These are phyloP conservation scores for Mycena kentingensis DNA, from an alignment of 768 basidiomycete species.

Conservation along the genomic window DNA sequence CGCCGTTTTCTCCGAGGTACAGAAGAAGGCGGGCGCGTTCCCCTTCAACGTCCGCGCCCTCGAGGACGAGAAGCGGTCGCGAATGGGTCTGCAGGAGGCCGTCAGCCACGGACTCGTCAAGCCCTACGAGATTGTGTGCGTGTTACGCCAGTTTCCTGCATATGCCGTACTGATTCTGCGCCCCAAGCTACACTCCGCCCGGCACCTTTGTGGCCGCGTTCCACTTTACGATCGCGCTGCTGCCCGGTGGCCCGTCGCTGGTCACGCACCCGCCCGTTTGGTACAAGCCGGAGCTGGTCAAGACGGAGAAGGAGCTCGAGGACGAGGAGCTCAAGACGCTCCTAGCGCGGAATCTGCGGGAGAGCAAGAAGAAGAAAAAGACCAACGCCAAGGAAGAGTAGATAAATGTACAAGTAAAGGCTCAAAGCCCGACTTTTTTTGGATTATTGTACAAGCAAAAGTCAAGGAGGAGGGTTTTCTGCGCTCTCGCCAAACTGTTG, in stretches of 20 bases:
- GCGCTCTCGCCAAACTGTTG: slow-evolving; percentile 78
- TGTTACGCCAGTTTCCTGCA: slow-evolving; percentile 20
- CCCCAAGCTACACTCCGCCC: slow-evolving; percentile 71
- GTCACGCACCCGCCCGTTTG: slow-evolving; percentile 87
- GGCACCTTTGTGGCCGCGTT: slow-evolving; percentile 90
- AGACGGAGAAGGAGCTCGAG: slow-evolving; percentile 85
- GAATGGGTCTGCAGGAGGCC: slow-evolving; percentile 94
- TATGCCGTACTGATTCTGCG: not conserved
- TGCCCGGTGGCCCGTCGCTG: slow-evolving; percentile 83
- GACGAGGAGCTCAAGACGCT: slow-evolving; percentile 84
- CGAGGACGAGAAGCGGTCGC: slow-evolving; percentile 94
- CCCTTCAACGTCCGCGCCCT: slow-evolving; percentile 94
- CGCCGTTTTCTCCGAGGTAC: slow-evolving; percentile 94
- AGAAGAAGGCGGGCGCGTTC: slow-evolving; percentile 97
- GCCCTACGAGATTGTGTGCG: slow-evolving; percentile 92
- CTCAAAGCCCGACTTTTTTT: slow-evolving; percentile 19
- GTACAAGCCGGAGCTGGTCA: slow-evolving; percentile 92
- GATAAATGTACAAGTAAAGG: slow-evolving; percentile 24
- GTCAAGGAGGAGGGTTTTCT: slow-evolving; percentile 27
- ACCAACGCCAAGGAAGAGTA: slow-evolving; percentile 48
- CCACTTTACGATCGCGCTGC: slow-evolving; percentile 95
- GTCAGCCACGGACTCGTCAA: slow-evolving; percentile 92
- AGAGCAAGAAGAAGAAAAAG: slow-evolving; percentile 91
- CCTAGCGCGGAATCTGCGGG: slow-evolving; percentile 77
- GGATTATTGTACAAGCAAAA: slow-evolving; percentile 7